Evolutionary conservation across 441 rosid species (phyloP).

Genomic region (Gossypium gossypioides): DNA sequence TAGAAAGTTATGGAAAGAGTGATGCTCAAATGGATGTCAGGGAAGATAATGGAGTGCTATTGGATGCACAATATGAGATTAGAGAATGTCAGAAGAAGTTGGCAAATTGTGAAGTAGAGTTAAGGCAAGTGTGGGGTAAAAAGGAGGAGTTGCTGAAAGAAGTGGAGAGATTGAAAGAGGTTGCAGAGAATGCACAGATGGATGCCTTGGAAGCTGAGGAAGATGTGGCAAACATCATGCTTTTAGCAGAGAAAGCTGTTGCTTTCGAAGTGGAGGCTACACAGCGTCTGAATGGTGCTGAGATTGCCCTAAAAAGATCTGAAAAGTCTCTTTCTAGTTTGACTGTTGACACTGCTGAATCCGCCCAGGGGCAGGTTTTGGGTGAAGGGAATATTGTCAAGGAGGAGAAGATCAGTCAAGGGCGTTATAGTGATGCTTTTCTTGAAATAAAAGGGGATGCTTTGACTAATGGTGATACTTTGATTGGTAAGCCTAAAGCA

Average conservation of each 20-base stretch:
- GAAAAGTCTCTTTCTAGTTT: constrained; percentile 52
- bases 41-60: constrained; percentile 31
- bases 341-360: constrained; percentile 25
- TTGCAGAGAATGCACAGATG: constrained; percentile 64
- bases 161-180: constrained; percentile 56
- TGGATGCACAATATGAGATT: constrained; percentile 52
- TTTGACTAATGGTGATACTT: constrained; percentile 32
- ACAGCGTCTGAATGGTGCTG: constrained; percentile 59
- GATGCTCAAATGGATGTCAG: background rate
- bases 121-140: constrained; percentile 41
- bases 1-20: background rate
- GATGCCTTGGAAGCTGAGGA: constrained; percentile 76
- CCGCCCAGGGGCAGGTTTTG: constrained; percentile 30
- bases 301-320: constrained; percentile 66
- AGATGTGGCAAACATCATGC: constrained; percentile 80
- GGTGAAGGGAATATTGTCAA: constrained; percentile 34
- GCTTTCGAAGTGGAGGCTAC: constrained; percentile 84
- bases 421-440: constrained; percentile 21
- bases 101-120: constrained; percentile 47
- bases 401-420: constrained; percentile 32
- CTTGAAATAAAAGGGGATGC: constrained; percentile 36
- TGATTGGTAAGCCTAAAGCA: constrained; percentile 26
- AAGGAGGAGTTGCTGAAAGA: constrained; percentile 67
- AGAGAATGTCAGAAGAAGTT: constrained; percentile 49
- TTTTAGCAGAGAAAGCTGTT: constrained; percentile 92